These are phyloP conservation scores for Carex myosuroides DNA, from an alignment of 176 grass and related monocot species.

Conservation along the genomic window DNA sequence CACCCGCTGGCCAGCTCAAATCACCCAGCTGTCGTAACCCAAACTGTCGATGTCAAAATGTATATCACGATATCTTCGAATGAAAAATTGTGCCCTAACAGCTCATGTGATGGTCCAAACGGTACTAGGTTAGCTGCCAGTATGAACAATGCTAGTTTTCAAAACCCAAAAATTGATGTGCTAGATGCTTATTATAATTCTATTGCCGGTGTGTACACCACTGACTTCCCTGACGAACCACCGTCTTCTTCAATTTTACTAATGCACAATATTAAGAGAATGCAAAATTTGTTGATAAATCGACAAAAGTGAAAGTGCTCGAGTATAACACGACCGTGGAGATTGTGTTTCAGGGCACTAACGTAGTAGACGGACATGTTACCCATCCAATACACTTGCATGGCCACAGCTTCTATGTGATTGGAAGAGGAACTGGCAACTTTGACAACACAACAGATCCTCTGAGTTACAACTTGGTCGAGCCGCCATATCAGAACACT, in stretches of 20 bases:
- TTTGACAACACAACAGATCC: slow-evolving; percentile 31
- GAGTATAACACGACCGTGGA: no score
- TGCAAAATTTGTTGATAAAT: background rate
- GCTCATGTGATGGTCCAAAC: background rate
- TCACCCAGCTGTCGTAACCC: slow-evolving; percentile 6
- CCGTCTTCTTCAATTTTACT: slow-evolving; percentile 45
- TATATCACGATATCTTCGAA: slow-evolving; percentile 10
- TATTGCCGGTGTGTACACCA: background rate
- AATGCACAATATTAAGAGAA: background rate
- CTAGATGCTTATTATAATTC: slow-evolving; percentile 38
- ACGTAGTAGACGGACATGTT: no score
- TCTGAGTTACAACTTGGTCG: slow-evolving; percentile 35
- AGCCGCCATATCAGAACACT: slow-evolving; percentile 30
- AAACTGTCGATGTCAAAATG: slow-evolving; percentile 27
- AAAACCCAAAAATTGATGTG: background rate
- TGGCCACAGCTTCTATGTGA: slow-evolving; percentile 41
- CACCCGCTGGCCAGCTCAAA: background rate
- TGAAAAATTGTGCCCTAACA: background rate
- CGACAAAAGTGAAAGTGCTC: no score
- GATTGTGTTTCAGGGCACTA: no score
- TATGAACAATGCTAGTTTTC: slow-evolving; percentile 55
- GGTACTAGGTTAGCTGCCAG: slow-evolving; percentile 29
- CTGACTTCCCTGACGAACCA: slow-evolving; percentile 21
- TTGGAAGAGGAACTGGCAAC: slow-evolving; percentile 31
- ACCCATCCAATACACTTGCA: slow-evolving; percentile 31